These are phyloP conservation scores for Eucalyptus brandiana DNA, from an alignment of 345 rosid species.

Conservation along the genomic window DNA sequence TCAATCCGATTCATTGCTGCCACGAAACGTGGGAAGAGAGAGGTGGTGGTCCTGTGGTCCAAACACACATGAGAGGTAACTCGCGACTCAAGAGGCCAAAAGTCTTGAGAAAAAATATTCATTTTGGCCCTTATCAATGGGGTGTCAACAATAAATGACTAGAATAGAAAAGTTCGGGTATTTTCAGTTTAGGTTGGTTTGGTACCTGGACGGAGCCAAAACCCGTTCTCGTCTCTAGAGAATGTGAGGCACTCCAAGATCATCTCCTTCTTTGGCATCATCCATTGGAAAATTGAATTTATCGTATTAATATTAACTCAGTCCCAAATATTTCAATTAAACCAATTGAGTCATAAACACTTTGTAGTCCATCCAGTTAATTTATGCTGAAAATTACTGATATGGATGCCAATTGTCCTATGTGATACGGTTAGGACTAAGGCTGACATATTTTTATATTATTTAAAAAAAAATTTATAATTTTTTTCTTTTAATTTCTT, in stretches of 20 bases:
- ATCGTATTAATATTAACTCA: too few relatives aligned
- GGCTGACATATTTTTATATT: fast-evolving
- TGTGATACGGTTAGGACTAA: too few relatives aligned
- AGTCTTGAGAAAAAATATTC: not conserved
- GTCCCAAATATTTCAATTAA: too few relatives aligned
- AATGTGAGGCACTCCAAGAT: not conserved
- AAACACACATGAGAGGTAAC: not conserved
- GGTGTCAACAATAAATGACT: not conserved
- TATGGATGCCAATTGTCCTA: fast-evolving
- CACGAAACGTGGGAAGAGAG: not conserved
- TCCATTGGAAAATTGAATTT: too few relatives aligned
- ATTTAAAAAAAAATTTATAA: too few relatives aligned
- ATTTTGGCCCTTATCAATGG: not conserved
- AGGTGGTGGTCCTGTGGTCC: not conserved
- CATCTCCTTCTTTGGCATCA: not conserved
- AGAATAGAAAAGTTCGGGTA: too few relatives aligned
- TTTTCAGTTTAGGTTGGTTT: too few relatives aligned
- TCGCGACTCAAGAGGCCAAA: not conserved
- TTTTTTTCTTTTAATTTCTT: too few relatives aligned
- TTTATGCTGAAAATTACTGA: fast-evolving
- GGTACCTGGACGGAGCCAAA: not conserved
- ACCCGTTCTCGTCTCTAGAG: not conserved
- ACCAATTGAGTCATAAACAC: too few relatives aligned
- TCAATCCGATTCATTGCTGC: not conserved
- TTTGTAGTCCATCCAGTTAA: too few relatives aligned